A percentile compares a stretch with the other conserved stretches of the same genome.
Evolutionary conservation across 352 stramenopile genomes (phyloP).

Genomic region (Globisporangium cederbergense): DNA sequence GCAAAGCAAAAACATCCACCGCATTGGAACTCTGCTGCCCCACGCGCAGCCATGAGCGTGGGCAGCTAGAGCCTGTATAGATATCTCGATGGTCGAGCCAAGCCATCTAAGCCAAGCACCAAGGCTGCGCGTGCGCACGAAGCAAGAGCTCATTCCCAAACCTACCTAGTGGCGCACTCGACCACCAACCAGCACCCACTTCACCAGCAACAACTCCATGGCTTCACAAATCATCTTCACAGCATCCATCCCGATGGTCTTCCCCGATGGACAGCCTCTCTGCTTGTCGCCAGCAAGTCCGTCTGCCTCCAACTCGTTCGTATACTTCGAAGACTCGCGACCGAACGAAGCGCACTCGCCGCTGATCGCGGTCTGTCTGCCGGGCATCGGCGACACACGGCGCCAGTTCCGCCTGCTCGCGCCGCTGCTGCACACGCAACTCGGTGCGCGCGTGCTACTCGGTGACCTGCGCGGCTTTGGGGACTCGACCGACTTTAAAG

Average conservation of each 20-base stretch:
- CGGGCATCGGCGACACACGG: constrained; percentile 38
- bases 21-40: too few relatives aligned
- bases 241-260: constrained; percentile 18
- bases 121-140: not conserved
- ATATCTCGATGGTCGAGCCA: too few relatives aligned
- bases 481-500: constrained; percentile 30
- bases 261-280: constrained; percentile 19
- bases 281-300: constrained; percentile 12
- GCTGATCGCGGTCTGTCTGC: constrained; percentile 33
- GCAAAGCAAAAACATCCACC: too few relatives aligned
- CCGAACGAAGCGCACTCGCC: constrained; percentile 12
- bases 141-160: constrained; percentile 1
- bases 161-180: not conserved
- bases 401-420: constrained; percentile 39
- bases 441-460: constrained; percentile 29
- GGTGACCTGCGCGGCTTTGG: constrained; percentile 43
- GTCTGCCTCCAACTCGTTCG: not conserved
- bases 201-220: not conserved
- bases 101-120: not conserved
- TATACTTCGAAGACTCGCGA: constrained; percentile 43
- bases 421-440: constrained; percentile 30
- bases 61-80: too few relatives aligned
- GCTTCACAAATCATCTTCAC: not conserved
- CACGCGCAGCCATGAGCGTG: too few relatives aligned
- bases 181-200: not conserved